Evolutionary conservation across 2,329 filamentous ascomycete species (phyloP).

Genomic region (Colletotrichum kahawae): DNA sequence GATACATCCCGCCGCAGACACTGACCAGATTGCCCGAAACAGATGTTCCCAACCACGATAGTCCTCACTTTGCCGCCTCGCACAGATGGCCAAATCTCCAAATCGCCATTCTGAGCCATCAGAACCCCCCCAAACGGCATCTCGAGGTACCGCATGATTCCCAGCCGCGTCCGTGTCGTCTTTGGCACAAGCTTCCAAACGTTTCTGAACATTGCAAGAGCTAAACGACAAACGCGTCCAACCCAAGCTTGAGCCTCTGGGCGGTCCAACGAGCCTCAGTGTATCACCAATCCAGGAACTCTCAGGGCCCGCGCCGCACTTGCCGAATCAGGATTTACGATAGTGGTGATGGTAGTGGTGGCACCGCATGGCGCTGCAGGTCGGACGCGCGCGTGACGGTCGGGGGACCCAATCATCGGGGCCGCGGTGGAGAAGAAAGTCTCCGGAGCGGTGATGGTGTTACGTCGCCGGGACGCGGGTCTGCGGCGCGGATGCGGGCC

Average conservation of each 20-base stretch:
- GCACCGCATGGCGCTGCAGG: not conserved
- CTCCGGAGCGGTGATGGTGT: not conserved
- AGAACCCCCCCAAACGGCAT: not conserved
- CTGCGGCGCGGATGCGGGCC: not conserved
- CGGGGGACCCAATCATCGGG: conserved; percentile 7
- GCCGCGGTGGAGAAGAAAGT: not conserved
- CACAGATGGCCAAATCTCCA: not conserved
- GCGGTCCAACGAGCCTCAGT: not conserved
- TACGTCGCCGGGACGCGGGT: not conserved
- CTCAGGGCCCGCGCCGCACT: not conserved
- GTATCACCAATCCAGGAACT: not conserved
- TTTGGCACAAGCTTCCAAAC: not conserved
- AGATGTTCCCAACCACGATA: not conserved
- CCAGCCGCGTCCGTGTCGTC: not conserved
- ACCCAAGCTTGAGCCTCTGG: not conserved
- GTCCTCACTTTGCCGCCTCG: not conserved
- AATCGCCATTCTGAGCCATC: not conserved
- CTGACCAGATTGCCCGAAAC: not conserved
- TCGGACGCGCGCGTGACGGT: not conserved
- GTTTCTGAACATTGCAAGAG: not conserved
- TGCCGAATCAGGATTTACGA: not conserved
- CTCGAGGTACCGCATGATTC: not conserved
- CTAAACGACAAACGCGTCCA: not conserved
- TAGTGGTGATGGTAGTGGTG: not conserved
- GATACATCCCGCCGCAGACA: not conserved